Evolutionary conservation across 2,329 filamentous ascomycete species (phyloP), one percentile per base, ranked within the genome.

Genomic region (Colletotrichum tropicale): DNA sequence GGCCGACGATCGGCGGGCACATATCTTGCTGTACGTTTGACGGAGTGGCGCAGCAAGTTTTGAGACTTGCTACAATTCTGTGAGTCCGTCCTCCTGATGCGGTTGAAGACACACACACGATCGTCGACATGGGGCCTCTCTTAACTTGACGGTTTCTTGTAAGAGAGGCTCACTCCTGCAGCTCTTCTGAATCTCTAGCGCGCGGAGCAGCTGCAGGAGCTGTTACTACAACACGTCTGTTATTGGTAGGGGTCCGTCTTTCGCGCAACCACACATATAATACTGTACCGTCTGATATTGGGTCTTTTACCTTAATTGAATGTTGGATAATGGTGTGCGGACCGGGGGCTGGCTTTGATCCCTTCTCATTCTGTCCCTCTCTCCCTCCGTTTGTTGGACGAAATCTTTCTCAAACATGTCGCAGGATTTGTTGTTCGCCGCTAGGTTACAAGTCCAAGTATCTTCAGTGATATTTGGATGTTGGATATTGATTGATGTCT

Each of bases 361-460:
- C 28, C 58, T 61, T 21, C 28, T 61, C 18, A 8, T 30, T 30
- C 26, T 18, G 9, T 60, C 18, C 18, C 18, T 61, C 28, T 32
- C 28, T 61, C 10, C n/a, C 28, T 30, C 26, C 18, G 24, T 32
- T 34, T 32, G 61, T 38, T 64, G 34, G 34, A 43, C 61, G 38
- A 66, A 55, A 21, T 8, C 21, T 56, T 61, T 48, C 68, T 74
- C 68, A 66, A 71, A 74, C 72, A 66, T 71, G 68, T 74, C 68
- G 68, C 72, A 74, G 52, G 36, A 66, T 66, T n/a, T 28, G 32
- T 60, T 43, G 18, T 43, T 9, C 34, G 32, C 32, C 61, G 32
- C 61, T 38, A 58, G 55, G 26, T 52, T 52, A 52, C 43, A 52
- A 52, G 24, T 16, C 24, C 55, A 30, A 30, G 55, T 26, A 26